Evolutionary conservation across 2,329 filamentous ascomycete species (phyloP).

Genomic region (Setomelanomma holmii): DNA sequence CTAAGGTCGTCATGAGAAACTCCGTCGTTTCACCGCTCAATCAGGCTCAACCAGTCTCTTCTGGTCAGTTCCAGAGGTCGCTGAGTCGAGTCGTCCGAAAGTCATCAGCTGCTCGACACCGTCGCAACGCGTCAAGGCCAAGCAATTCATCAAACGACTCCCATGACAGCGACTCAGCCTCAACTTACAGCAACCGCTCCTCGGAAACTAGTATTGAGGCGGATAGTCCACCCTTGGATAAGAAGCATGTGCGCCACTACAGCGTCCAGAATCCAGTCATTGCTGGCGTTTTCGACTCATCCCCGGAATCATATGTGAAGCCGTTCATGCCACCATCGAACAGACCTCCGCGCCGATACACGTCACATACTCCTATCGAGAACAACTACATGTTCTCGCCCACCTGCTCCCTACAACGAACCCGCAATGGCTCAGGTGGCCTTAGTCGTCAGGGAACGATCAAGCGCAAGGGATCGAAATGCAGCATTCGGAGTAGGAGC

Average conservation of each 20-base stretch:
- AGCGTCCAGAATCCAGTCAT: constrained; percentile 23
- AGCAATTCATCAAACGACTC: constrained; percentile 48
- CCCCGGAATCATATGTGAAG: constrained; percentile 11
- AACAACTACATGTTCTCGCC: constrained; percentile 31
- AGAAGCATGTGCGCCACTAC: constrained; percentile 22
- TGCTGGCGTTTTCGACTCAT: constrained; percentile 35
- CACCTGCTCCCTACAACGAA: constrained; percentile 29
- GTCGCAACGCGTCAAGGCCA: constrained; percentile 18
- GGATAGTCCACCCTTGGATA: constrained; percentile 24
- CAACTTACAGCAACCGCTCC: constrained; percentile 48
- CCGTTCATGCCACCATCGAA: constrained; percentile 16
- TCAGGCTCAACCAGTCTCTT: constrained; percentile 21
- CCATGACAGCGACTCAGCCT: constrained; percentile 46
- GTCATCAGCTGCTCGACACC: constrained; percentile 10
- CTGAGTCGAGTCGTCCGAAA: constrained; percentile 12
- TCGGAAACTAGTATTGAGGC: constrained; percentile 50
- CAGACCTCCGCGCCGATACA: constrained; percentile 32
- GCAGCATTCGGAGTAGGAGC: constrained; percentile 21
- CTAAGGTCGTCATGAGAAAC: constrained; percentile 27
- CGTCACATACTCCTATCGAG: constrained; percentile 29
- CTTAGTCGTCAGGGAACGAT: constrained; percentile 21
- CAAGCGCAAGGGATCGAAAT: constrained; percentile 30
- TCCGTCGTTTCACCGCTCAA: constrained; percentile 42
- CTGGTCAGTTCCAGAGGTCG: constrained; percentile 22
- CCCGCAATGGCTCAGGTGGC: constrained; percentile 15